phyloP scores from a whole-genome alignment of 1,139 yeast species.

The Taiozyma sp. region DNA sequence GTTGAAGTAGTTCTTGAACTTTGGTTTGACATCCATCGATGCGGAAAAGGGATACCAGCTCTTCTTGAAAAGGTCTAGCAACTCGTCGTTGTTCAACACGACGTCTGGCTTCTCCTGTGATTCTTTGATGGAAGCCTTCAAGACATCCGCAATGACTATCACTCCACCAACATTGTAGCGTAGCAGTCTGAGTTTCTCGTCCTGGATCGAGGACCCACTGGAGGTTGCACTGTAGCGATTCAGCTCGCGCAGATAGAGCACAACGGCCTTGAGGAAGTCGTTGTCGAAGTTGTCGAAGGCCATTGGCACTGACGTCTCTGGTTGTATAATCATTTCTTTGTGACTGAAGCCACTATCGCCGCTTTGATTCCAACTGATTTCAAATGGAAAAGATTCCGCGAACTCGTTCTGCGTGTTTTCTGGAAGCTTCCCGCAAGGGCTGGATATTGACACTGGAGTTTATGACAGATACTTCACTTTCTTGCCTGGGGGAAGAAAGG shows the following conservation, averaged over 20 bases:
- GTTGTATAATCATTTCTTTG: background rate
- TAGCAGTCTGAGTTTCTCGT: slow-evolving; percentile 2
- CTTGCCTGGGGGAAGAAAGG: background rate
- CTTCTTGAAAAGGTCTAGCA: background rate
- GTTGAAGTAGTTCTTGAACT: slow-evolving; percentile 7
- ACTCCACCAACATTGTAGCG: slow-evolving; percentile 21
- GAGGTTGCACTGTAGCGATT: background rate
- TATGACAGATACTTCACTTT: background rate
- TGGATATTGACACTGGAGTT: background rate
- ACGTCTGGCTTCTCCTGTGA: background rate
- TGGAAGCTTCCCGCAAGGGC: background rate
- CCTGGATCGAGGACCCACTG: background rate
- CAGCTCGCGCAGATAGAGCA: background rate
- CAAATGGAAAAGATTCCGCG: background rate
- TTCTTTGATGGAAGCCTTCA: slow-evolving; percentile 1
- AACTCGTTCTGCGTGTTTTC: background rate
- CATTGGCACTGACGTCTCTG: background rate
- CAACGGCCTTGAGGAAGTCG: background rate
- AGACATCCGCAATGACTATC: slow-evolving; percentile 10
- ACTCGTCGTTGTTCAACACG: background rate
- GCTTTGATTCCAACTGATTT: background rate
- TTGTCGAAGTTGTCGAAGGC: background rate
- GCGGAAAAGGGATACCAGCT: background rate
- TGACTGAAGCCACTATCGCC: too few species aligned
- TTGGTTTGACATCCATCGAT: background rate